A percentile compares a stretch with the other conserved stretches of the same genome.
Conservation (phyloP, 306 rosid species). For the Pterocarpus macrocarpus region DNA sequence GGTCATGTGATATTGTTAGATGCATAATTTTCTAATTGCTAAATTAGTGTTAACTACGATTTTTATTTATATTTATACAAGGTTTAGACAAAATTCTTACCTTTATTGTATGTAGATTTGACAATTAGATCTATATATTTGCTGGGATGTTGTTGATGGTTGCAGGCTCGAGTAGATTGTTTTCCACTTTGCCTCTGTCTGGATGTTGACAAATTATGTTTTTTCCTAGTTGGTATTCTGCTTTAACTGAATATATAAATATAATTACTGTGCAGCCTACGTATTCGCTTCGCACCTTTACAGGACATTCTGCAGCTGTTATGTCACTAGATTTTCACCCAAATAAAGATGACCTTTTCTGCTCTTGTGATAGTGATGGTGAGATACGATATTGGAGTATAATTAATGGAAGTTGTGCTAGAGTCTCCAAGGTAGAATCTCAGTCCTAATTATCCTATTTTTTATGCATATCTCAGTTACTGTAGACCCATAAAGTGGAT, state of each 20-base stretch:
- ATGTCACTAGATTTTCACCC: constrained; percentile 98
- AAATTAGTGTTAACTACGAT: neutral
- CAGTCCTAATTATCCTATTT: constrained; percentile 13
- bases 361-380: constrained; percentile 96
- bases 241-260: constrained; percentile 37
- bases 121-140: neutral
- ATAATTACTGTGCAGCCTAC: constrained; percentile 71
- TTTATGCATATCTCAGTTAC: neutral
- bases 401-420: constrained; percentile 79
- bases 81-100: neutral
- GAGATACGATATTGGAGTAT: constrained; percentile 98
- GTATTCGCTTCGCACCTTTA: constrained; percentile 86
- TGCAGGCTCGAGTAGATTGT: neutral
- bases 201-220: constrained; percentile 12
- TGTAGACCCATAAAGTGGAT: neutral
- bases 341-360: constrained; percentile 84
- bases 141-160: too few relatives aligned
- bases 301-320: constrained; percentile 83
- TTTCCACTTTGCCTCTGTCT: constrained; percentile 9
- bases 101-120: neutral
- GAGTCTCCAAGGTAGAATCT: constrained; percentile 76
- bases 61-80: neutral
- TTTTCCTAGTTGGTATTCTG: constrained; percentile 25
- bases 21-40: neutral
- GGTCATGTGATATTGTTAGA: constrained; percentile 8